Evolutionary conservation across 1,284 basidiomycete genomes (phyloP).

Genomic region (Apiotrichum brassicae): DNA sequence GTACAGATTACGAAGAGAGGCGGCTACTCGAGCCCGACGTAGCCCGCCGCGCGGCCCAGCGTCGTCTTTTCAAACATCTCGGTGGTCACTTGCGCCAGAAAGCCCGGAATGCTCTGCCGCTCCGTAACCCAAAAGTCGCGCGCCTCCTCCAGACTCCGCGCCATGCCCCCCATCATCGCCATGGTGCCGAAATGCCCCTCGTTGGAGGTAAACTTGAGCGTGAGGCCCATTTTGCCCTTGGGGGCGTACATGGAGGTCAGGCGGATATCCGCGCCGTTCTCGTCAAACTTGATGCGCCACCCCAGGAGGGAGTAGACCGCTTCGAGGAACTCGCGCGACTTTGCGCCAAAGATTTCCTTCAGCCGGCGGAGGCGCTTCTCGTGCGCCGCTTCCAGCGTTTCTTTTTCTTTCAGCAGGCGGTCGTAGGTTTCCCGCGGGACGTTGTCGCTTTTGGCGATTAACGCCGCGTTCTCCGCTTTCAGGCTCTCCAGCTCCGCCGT

Average conservation of each 20-base stretch:
- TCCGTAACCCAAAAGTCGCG: conserved; percentile 51
- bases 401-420: conserved; percentile 45
- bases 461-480: conserved; percentile 49
- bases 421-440: conserved; percentile 50
- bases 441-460: conserved; percentile 27
- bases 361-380: conserved; percentile 50
- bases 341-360: conserved; percentile 51
- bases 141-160: conserved; percentile 46
- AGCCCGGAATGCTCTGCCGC: conserved; percentile 51
- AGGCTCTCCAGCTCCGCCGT: conserved; percentile 49
- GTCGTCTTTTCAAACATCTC: conserved; percentile 51
- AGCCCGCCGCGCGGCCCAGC: conserved; percentile 40
- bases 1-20: too few species aligned
- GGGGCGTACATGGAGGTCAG: conserved; percentile 53
- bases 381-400: conserved; percentile 47
- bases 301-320: conserved; percentile 53
- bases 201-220: conserved; percentile 46
- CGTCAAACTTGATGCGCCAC: conserved; percentile 53
- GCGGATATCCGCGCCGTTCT: conserved; percentile 52
- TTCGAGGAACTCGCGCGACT: conserved; percentile 53
- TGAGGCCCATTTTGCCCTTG: conserved; percentile 49
- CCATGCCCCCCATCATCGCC: conserved; percentile 48
- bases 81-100: conserved; percentile 50
- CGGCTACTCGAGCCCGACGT: conserved; percentile 36
- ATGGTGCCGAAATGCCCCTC: conserved; percentile 51